Evolutionary conservation across 306 rosid species (phyloP).

Genomic region (Rosa lucieae): DNA sequence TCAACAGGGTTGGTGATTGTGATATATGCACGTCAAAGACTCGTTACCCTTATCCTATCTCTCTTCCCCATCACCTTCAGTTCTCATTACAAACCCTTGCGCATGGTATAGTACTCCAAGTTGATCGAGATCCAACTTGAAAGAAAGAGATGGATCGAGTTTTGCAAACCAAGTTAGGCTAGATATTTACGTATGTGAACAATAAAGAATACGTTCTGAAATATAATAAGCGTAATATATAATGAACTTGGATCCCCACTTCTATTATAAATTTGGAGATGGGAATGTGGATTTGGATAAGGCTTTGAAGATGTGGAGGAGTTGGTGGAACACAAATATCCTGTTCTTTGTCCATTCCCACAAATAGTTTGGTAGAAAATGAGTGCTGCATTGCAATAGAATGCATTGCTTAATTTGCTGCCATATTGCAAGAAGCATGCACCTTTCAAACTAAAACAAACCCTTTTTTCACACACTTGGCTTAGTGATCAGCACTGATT

Average conservation of each 20-base stretch:
- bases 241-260: neutral
- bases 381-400: conserved; percentile 27
- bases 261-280: neutral
- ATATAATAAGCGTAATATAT: neutral
- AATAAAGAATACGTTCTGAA: neutral
- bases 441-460: neutral
- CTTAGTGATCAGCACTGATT: neutral
- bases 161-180: conserved; percentile 31
- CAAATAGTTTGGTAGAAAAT: conserved; percentile 46
- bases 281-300: conserved; percentile 57
- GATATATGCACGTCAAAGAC: conserved; percentile 7
- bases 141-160: neutral
- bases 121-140: conserved; percentile 25
- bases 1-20: neutral
- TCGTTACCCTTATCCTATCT: neutral
- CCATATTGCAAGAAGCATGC: conserved; percentile 15
- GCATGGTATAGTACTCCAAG: conserved; percentile 38
- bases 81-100: conserved; percentile 32
- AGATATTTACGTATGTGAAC: conserved; percentile 25
- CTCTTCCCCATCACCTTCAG: neutral
- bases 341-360: conserved; percentile 29
- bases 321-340: conserved; percentile 79
- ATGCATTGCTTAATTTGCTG: neutral
- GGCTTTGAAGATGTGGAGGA: conserved; percentile 59
- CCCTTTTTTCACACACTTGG: neutral